phyloP scores from a whole-genome alignment of 2,329 filamentous ascomycete genomes.

The Fusarium buxicola region DNA sequence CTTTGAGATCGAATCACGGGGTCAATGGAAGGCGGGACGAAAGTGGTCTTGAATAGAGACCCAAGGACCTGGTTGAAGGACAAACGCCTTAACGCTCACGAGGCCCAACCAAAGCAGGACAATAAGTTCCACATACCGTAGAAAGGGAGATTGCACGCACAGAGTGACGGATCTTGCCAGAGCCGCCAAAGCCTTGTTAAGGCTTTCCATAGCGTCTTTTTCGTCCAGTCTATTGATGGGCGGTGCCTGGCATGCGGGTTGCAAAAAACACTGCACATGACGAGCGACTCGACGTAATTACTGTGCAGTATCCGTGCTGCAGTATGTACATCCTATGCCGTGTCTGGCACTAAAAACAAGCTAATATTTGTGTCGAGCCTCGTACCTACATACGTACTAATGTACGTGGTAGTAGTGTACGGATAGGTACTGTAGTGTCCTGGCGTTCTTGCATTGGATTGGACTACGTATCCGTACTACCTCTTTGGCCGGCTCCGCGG shows the following conservation, averaged over 20 bases:
- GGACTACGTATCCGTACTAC: too few relatives aligned
- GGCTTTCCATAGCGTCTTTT: constrained; percentile 3
- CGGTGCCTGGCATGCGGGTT: background rate
- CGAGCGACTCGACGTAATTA: too few relatives aligned
- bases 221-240: background rate
- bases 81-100: constrained; percentile 1
- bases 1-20: background rate
- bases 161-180: constrained; percentile 4
- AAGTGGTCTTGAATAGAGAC: constrained; percentile 26
- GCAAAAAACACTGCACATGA: too few relatives aligned
- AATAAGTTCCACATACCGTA: constrained; percentile 23
- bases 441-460: too few relatives aligned
- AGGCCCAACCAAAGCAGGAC: background rate
- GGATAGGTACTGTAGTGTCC: too few relatives aligned
- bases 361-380: too few relatives aligned
- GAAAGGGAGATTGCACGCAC: constrained; percentile 8
- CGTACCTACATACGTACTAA: too few relatives aligned
- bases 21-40: constrained; percentile 14
- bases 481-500: background rate
- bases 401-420: too few relatives aligned
- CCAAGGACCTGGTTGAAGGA: constrained; percentile 20
- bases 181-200: background rate
- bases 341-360: too few relatives aligned
- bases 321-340: too few relatives aligned
- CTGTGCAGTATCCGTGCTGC: too few relatives aligned